phyloP scores from a whole-genome alignment of 768 basidiomycete species.

The Tulasnella sp. region DNA sequence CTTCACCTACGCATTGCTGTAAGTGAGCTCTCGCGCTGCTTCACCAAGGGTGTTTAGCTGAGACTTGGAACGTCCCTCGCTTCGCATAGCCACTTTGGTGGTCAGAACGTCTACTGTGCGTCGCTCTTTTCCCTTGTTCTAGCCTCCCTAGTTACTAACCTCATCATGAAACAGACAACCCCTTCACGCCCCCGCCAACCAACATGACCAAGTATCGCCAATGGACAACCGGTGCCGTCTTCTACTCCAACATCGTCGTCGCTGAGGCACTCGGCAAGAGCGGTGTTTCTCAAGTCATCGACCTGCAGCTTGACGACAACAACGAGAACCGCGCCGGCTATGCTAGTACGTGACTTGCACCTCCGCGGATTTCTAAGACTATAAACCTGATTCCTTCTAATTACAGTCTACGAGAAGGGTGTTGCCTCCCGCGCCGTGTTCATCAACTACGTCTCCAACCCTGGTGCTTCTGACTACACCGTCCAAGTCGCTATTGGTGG shows the following conservation, averaged over 20 bases:
- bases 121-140: neutral
- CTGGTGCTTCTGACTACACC: slow-evolving; percentile 30
- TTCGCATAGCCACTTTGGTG: slow-evolving; percentile 17
- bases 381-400: neutral
- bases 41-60: slow-evolving; percentile 37
- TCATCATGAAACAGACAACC: neutral
- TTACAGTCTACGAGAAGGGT: neutral
- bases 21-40: too few species aligned
- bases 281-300: slow-evolving; percentile 13
- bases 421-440: slow-evolving; percentile 19
- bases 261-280: slow-evolving; percentile 13
- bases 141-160: slow-evolving; percentile 40
- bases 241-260: slow-evolving; percentile 18
- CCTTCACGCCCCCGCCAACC: slow-evolving; percentile 23
- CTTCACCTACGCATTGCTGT: neutral
- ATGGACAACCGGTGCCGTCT: slow-evolving; percentile 25
- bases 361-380: neutral
- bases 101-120: slow-evolving; percentile 30
- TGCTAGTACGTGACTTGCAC: neutral
- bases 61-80: neutral
- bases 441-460: slow-evolving; percentile 29
- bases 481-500: slow-evolving; percentile 31
- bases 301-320: slow-evolving; percentile 5
- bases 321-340: slow-evolving; percentile 12
- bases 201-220: slow-evolving; percentile 24